Evolutionary conservation across 2,329 filamentous ascomycete species (phyloP), one percentile per base, ranked within the genome.

Genomic region (Polychaeton citri): DNA sequence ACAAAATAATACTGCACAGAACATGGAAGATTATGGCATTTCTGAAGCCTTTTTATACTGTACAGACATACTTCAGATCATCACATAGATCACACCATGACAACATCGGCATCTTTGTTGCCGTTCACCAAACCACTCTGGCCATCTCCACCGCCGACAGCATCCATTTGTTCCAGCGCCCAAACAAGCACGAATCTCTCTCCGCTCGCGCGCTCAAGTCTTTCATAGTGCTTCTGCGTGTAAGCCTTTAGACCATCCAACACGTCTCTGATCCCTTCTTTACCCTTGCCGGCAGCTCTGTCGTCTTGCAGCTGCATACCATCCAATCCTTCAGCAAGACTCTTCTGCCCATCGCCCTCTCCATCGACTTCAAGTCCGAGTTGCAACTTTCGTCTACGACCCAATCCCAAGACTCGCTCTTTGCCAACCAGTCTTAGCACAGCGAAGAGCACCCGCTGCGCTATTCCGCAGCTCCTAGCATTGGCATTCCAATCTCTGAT

Each of bases 401-500:
- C 55, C 52, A 48, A 49, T 46, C 40, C 51, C 2, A 85, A 79
- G 38, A 96, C 74, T 38, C 79, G 75, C 33, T 75, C 74, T 2
- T 83, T 81, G 1, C 86, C 81, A 51, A 94, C 93, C 40, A 77
- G 81, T 45, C 76, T 76, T 35, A 94, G 76, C 6, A 98, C 54
- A 1, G 81, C 75, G 65, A 77, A 81, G 6, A 98, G 63, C 10
- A 98, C 79, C 21, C 79, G 75, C 60, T 98, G 90, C 1, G 90
- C 82, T 1, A 96, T 76, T 4, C 78, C 72, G 1, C 86, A 79
- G 3, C 85, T 93, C 42, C 84, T 73, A 0, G 85, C 86, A 49
- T 96, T 96, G 4, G 90, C 93, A 56, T 98, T 98, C 90, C 90
- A 98, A 61, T 98, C 90, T 32, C 92, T 73, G 31, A 95, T 62